Conservation (phyloP, 169 alveolate species). For the Eimeria tenella region DNA sequence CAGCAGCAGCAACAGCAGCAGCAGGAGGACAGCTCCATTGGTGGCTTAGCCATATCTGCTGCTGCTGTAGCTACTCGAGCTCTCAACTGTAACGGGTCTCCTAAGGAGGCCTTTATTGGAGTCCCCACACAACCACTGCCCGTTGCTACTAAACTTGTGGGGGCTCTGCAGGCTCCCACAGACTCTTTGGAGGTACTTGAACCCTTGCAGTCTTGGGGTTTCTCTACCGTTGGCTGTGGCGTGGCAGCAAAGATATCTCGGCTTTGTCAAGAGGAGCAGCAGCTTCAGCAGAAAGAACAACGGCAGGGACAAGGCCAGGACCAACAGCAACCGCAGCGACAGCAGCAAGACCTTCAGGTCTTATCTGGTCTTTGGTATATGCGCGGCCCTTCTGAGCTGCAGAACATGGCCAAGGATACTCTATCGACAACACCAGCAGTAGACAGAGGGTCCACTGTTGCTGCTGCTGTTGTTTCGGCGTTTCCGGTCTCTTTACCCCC, state of each 20-base stretch:
- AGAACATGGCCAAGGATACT: neutral
- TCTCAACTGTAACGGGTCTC: neutral
- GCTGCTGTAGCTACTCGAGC: neutral
- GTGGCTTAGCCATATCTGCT: neutral
- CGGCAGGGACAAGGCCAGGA: neutral
- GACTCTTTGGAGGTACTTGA: neutral
- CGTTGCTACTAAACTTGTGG: neutral
- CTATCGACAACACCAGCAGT: neutral
- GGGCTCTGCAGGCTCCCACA: neutral
- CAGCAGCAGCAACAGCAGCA: conserved; percentile 17
- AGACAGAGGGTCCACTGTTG: neutral
- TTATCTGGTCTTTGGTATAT: neutral
- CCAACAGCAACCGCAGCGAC: conserved; percentile 3
- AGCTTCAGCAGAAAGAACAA: neutral
- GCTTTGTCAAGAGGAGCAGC: neutral
- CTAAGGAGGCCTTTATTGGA: neutral
- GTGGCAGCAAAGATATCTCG: no score
- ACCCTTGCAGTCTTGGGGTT: neutral
- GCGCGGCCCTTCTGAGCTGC: neutral
- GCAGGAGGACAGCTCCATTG: neutral
- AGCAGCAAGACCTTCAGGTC: conserved; percentile 10
- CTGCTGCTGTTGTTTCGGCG: neutral
- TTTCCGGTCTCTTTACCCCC: neutral
- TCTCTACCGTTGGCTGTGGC: neutral
- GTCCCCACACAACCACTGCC: neutral